Evolutionary conservation across 495 filamentous ascomycete genomes (phyloP).

Genomic region (Pseudomonodictys pantanalensis): DNA sequence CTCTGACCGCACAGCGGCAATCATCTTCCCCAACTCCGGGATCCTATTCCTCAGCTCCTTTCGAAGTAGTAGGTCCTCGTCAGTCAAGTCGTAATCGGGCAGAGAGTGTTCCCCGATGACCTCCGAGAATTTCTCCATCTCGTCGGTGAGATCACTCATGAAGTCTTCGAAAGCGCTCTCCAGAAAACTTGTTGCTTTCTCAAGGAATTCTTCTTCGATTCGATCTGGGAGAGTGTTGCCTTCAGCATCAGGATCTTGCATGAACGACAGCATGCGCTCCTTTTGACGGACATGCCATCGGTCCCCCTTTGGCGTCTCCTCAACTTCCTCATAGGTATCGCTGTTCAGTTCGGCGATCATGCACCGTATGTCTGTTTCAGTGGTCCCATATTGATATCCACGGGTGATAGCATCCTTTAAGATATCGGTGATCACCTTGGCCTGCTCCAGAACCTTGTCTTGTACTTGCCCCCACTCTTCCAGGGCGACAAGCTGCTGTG

Average conservation of each 20-base stretch:
- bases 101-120: slow-evolving; percentile 4
- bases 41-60: no score
- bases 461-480: slow-evolving; percentile 10
- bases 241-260: background rate
- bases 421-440: background rate
- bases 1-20: no score
- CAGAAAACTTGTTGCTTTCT: background rate
- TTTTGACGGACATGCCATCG: background rate
- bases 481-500: background rate
- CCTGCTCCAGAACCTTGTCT: background rate
- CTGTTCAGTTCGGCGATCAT: slow-evolving; percentile 4
- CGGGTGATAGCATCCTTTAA: background rate
- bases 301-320: background rate
- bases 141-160: background rate
- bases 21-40: no score
- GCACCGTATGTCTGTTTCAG: slow-evolving; percentile 13
- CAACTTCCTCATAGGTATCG: background rate
- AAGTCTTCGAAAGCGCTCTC: background rate
- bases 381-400: background rate
- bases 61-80: background rate
- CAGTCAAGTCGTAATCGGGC: slow-evolving; percentile 1
- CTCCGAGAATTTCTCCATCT: background rate
- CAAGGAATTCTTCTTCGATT: background rate
- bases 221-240: background rate
- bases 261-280: background rate